Evolutionary conservation across 208 protist species (phyloP), one percentile per base, ranked within the genome.

Genomic region (Trypanosoma cruzi): DNA sequence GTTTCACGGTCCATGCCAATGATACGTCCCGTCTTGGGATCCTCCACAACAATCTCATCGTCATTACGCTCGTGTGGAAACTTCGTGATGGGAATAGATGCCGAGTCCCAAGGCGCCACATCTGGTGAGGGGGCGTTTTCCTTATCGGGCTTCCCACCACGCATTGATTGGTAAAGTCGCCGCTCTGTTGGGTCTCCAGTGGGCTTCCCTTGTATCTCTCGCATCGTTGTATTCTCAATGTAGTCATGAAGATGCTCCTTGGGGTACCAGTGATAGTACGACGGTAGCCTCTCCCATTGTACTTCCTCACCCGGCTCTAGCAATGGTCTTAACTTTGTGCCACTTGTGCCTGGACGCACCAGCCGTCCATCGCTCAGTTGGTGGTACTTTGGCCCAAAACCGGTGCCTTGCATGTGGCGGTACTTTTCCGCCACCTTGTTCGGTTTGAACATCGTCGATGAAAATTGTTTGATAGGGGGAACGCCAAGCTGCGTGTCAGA

Each of bases 181-280:
- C 76, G 75, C 64, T 91, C 86, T n/a, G 53, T 60, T 31, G 85
- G 75, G 32, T 93, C 82, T 48, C 87, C 89, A 20, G 73, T 77
- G 20, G 84, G 73, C 37, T 76, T 80, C 32, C 87, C 86, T 53
- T 83, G 75, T 48, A 95, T 84, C 73, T 95, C 90, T 22, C 90
- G 84, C 73, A 77, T 85, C 26, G 90, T 95, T 0, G 80, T 93
- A 76, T 95, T 95, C 71, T 95, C 90, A 53, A 93, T 85, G 73
- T 95, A 95, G 70, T 95, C 90, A 62, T 88, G 74, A 24, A 95
- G 70, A 52, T 88, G 68, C 73, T 95, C 90, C 80, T 93, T 93
- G 11, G 90, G 90, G 73, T 85, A 95, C 90, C 90, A 95, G 75
- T 95, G 85, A 73, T 93, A 95, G 77, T 95, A 95, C 11, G 87